Evolutionary conservation across 2,329 filamentous ascomycete species (phyloP), one percentile per base, ranked within the genome.

Genomic region (Meredithiella fracta): DNA sequence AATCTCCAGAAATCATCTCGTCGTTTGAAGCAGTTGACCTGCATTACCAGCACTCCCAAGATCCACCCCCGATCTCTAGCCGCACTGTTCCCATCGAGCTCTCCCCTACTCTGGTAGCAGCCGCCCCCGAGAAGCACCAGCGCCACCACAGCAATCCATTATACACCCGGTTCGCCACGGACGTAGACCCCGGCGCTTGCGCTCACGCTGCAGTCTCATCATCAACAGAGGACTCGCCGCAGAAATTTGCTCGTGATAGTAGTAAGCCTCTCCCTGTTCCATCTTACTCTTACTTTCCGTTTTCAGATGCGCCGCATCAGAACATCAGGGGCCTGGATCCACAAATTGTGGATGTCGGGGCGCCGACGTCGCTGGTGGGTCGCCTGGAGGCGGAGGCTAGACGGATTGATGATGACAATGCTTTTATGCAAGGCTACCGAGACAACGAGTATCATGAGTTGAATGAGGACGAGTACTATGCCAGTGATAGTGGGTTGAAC

Each of bases 251-350:
- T 17, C 50, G 29, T 14, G 23, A 17, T 40, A 31, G 38, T 14
- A 52, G 50, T 52, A 52, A 42, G 54, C 54, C 47, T 11, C n/a
- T 51, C 54, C 44, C 34, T 38, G 47, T 15, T n/a, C 47, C 31
- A n/a, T 49, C 44, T 15, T 49, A 49, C 20, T 25, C 20, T 8
- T 49, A 49, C 11, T 49, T n/a, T n/a, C 14, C 20, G 17, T 2
- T 11, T 9, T 26, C 44, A 25, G 3, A 42, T 42, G 44, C 7
- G 20, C 11, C 23, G 9, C 22, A 23, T 15, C 22, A 14, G 20
- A 20, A 49, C 9, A 15, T 26, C 22, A 9, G 22, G n/a, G n/a
- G 8, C 44, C 9, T 23, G 22, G 22, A 25, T 25, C 54, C 23
- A 37, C 47, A 4, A 8, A 17, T 7, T 8, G 11, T 17, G 47